phyloP scores from a whole-genome alignment of 805 yeast species.

The Starmerella khaoyaiensis region DNA sequence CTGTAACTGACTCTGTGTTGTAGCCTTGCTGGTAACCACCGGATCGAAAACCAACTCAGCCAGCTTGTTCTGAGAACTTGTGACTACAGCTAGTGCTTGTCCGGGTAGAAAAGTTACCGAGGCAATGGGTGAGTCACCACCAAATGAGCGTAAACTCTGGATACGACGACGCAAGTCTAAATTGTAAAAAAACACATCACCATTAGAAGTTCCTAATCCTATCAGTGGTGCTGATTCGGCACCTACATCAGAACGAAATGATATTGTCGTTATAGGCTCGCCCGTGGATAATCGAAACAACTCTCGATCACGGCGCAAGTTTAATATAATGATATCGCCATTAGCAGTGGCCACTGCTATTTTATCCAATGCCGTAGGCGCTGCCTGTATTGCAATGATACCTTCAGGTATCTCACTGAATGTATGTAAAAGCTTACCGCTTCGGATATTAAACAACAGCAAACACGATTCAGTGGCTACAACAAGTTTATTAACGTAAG shows the following conservation, averaged over 20 bases:
- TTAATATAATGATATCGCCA: slow-evolving; percentile 55
- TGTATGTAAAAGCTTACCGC: slow-evolving; percentile 57
- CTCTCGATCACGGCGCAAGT: slow-evolving; percentile 50
- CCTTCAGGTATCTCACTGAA: slow-evolving; percentile 39
- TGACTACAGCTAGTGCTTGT: slow-evolving; percentile 78
- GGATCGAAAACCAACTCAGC: slow-evolving; percentile 93
- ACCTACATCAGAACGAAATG: slow-evolving; percentile 79
- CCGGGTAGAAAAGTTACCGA: slow-evolving; percentile 69
- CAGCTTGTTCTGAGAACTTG: slow-evolving; percentile 81
- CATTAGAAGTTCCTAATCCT: slow-evolving; percentile 63
- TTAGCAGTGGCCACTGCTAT: slow-evolving; percentile 61
- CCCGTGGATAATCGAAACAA: slow-evolving; percentile 36
- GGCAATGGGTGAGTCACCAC: slow-evolving; percentile 52
- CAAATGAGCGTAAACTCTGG: slow-evolving; percentile 54
- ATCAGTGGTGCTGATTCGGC: slow-evolving; percentile 44
- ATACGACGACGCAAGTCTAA: slow-evolving; percentile 57
- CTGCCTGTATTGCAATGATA: slow-evolving; percentile 58
- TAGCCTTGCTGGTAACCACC: slow-evolving; percentile 41
- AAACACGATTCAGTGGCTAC: slow-evolving; percentile 61
- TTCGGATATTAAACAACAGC: slow-evolving; percentile 56
- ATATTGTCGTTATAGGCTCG: slow-evolving; percentile 41
- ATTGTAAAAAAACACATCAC: slow-evolving; percentile 80
- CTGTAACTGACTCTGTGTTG: slow-evolving; percentile 35
- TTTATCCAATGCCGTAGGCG: slow-evolving; percentile 70
- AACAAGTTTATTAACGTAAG: slow-evolving; percentile 78